phyloP scores from a whole-genome alignment of 2,329 filamentous ascomycete species.

The Nannizziopsis barbatae region DNA sequence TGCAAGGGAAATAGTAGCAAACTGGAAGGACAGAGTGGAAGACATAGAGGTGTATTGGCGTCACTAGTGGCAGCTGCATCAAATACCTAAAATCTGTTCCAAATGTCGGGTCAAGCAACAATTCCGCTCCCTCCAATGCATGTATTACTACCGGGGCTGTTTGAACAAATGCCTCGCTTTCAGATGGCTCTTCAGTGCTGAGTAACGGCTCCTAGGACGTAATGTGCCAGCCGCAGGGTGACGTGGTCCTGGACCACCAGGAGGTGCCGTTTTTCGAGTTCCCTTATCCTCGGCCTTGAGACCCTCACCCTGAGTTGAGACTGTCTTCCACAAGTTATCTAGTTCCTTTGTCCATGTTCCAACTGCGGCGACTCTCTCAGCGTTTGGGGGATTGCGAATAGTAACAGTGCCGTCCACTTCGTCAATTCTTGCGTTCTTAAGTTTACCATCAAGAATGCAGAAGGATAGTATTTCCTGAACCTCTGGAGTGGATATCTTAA shows the following conservation, averaged over 20 bases:
- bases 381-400: conserved; percentile 61
- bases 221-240: conserved; percentile 18
- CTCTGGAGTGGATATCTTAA: conserved; percentile 74
- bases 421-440: conserved; percentile 70
- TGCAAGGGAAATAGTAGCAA: too few relatives aligned
- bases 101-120: too few relatives aligned
- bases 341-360: conserved; percentile 62
- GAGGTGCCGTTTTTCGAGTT: conserved; percentile 18
- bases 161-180: too few relatives aligned
- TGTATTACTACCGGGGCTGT: too few relatives aligned
- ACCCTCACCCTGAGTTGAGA: conserved; percentile 69
- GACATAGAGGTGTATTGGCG: too few relatives aligned
- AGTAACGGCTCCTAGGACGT: not conserved
- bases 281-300: conserved; percentile 36
- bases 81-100: too few relatives aligned
- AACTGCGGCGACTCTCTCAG: conserved; percentile 60
- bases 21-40: too few relatives aligned
- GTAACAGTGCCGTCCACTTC: conserved; percentile 75
- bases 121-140: too few relatives aligned
- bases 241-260: conserved; percentile 22
- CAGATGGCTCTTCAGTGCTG: too few relatives aligned
- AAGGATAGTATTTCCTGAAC: conserved; percentile 94
- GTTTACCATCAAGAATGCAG: conserved; percentile 79
- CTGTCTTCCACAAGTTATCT: conserved; percentile 53
- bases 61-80: too few relatives aligned